Percentiles rank a stretch among this genome's conserved stretches.
Conservation (phyloP, 169 alveolate species). For the Babesia ovis region DNA sequence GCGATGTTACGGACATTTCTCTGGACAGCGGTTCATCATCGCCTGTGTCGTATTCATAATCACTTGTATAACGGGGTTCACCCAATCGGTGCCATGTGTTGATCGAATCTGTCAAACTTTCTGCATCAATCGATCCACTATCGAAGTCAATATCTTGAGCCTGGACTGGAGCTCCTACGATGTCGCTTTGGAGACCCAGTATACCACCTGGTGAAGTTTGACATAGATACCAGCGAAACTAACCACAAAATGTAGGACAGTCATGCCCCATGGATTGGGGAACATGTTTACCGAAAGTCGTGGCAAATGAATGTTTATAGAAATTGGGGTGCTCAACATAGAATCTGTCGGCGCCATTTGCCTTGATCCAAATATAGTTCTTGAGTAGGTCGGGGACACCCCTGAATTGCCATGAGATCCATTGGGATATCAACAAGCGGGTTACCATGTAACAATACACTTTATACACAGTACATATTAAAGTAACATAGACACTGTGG, state of each 20-base stretch:
- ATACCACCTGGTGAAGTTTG: conserved; percentile 38
- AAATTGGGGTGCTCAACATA: conserved; percentile 60
- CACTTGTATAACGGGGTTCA: background rate
- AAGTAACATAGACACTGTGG: too few relatives aligned
- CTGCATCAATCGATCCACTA: conserved; percentile 15
- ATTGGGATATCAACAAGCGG: too few relatives aligned
- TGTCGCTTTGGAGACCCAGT: conserved; percentile 56
- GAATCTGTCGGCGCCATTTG: conserved; percentile 65
- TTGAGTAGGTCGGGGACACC: conserved; percentile 66
- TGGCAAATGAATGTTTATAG: conserved; percentile 45
- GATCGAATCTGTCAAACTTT: conserved; percentile 1
- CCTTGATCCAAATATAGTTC: conserved; percentile 67
- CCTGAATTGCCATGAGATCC: too few relatives aligned
- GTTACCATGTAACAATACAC: too few relatives aligned
- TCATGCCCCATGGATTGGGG: conserved; percentile 60
- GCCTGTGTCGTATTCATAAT: background rate
- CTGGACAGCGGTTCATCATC: conserved; percentile 9
- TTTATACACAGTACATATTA: too few relatives aligned
- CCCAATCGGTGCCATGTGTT: conserved; percentile 7
- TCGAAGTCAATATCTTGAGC: conserved; percentile 31
- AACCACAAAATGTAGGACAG: conserved; percentile 70
- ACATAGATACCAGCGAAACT: background rate
- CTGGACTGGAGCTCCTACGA: conserved; percentile 35
- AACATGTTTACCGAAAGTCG: conserved; percentile 62
- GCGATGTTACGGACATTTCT: conserved; percentile 11